Base-by-base conservation (phyloP, 2,329 filamentous ascomycete species). In the Penicillium decumbens region DNA sequence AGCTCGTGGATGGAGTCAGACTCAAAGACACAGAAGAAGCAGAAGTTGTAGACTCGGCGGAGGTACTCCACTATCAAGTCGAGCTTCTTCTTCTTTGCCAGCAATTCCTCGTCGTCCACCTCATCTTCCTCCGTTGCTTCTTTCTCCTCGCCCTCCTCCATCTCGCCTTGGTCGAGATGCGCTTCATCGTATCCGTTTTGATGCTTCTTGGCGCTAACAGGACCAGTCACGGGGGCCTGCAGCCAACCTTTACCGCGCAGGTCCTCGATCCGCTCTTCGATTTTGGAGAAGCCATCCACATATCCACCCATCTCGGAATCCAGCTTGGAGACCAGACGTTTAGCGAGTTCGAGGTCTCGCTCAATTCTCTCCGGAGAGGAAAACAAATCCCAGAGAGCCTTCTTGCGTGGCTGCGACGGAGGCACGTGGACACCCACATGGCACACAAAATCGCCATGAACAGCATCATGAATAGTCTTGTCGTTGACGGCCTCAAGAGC, bases 11-110 rank as follows among this genome's bases (percentile, higher is more conserved):
- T 85, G 0, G 92, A 97, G 70, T 98, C 93, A 65, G 90, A 93
- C 72, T 98, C 93, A 60, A 98, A 97, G 4, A 98, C 95, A 69
- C 93, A 98, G 76, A 97, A 98, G 77, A 98, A 96, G 76, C 93
- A 98, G 74, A 98, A 97, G 73, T 93, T 96, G 79, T 95, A 95
- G 45, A 98, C 93, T 13, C 93, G 85, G 45, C 93, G 89, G 51
- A 98, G 80, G 68, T 98, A 98, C 73, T 98, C 93, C 45, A 97
- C 93, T 69, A 95, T 80, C 30, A 98, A 78, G 72, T 98, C 93
- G 43, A 98, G 82, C 65, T 93, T 91, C 77, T 98, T 97, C 80
- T 97, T 97, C 78, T 95, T 93, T 35, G 85, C 80, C 47, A 96
- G 71, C 33, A 96, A 76, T 35, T 96, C 89, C 65, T 95, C 89